These are phyloP conservation scores for Colletotrichum spaethianum DNA, from an alignment of 2,329 filamentous ascomycete species.

Conservation along the genomic window DNA sequence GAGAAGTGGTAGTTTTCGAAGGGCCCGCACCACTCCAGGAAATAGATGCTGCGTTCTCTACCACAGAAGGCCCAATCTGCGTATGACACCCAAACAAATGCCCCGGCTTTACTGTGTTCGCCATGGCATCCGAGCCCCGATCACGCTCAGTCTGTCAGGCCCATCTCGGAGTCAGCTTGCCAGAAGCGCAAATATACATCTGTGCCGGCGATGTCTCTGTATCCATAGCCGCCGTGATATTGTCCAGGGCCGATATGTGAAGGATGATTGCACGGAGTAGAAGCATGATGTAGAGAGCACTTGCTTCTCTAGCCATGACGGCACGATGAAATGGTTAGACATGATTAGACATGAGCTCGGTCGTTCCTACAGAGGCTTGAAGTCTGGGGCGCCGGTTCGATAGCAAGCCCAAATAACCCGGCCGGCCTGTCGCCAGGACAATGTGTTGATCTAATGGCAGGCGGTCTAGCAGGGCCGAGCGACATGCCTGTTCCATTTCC, in stretches of 20 bases:
- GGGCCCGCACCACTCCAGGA: conserved; percentile 3
- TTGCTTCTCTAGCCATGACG: conserved; percentile 12
- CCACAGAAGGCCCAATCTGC: not conserved
- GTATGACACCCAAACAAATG: not conserved
- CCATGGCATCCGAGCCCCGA: not conserved
- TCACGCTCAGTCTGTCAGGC: not conserved
- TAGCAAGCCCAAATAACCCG: not conserved
- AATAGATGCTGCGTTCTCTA: conserved; percentile 5
- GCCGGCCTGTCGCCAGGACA: conserved; percentile 1
- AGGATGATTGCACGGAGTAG: not conserved
- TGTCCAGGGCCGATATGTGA: not conserved
- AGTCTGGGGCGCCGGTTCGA: conserved; percentile 14
- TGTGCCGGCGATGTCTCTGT: not conserved
- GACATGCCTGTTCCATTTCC: not conserved
- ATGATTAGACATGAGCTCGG: conserved; percentile 25
- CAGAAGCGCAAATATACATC: not conserved
- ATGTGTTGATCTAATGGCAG: conserved; percentile 9
- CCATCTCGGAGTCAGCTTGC: conserved; percentile 1
- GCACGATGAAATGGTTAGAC: not conserved
- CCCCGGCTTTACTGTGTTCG: conserved; percentile 1
- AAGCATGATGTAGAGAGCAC: not conserved
- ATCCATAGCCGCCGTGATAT: not conserved
- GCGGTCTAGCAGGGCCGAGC: not conserved
- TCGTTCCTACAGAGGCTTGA: conserved; percentile 6
- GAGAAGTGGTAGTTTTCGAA: too few species aligned